Conservation (phyloP, 1,284 basidiomycete species). For the Flammula alnicola region DNA sequence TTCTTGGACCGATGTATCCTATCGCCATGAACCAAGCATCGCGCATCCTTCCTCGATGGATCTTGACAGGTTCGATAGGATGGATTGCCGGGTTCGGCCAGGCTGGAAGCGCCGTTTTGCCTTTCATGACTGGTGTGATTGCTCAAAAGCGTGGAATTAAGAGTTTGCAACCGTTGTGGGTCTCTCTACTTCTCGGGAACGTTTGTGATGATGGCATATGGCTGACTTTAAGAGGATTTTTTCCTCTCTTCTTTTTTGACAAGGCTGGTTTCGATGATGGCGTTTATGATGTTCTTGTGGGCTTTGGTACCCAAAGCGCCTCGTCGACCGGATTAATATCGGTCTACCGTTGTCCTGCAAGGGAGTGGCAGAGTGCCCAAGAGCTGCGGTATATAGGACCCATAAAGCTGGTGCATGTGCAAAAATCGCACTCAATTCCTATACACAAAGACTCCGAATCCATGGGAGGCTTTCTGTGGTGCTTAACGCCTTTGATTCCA, state of each 20-base stretch:
- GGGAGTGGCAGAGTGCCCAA: no score
- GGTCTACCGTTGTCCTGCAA: no score
- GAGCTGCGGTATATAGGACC: no score
- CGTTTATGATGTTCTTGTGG: constrained; percentile 34
- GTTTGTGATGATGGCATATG: not conserved
- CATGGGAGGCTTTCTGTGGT: no score
- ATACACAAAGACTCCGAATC: no score
- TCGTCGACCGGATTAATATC: constrained; percentile 6
- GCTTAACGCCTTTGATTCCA: no score
- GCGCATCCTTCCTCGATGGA: constrained; percentile 61
- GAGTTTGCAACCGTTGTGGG: constrained; percentile 63
- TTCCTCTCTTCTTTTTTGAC: not conserved
- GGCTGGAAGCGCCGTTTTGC: constrained; percentile 67
- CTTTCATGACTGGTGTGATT: constrained; percentile 65
- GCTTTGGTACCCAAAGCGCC: constrained; percentile 29
- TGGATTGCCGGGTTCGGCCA: constrained; percentile 71
- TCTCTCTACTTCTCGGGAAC: constrained; percentile 12
- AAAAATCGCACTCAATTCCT: no score
- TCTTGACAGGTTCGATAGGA: constrained; percentile 69
- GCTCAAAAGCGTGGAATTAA: constrained; percentile 58
- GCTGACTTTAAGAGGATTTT: not conserved
- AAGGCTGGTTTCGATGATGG: constrained; percentile 38
- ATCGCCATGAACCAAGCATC: constrained; percentile 66
- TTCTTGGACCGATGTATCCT: constrained; percentile 68
- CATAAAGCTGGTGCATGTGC: no score